phyloP scores from a whole-genome alignment of 345 rosid genomes.

The Salix udensis region DNA sequence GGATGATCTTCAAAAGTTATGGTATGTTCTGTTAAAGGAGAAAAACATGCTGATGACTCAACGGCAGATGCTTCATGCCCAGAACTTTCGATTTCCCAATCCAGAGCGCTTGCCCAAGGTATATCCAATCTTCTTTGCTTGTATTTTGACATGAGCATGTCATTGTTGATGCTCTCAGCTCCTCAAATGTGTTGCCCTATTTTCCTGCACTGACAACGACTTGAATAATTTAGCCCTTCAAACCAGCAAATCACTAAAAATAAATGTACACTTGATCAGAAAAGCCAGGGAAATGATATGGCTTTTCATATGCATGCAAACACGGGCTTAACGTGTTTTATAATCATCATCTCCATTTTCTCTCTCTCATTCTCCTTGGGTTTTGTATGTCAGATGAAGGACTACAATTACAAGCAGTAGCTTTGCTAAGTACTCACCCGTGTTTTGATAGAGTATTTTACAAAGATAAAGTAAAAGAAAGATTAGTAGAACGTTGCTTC shows the following conservation, averaged over 20 bases:
- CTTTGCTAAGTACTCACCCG: neutral
- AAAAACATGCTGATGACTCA: conserved; percentile 98
- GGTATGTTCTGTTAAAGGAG: conserved; percentile 90
- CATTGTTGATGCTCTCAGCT: neutral
- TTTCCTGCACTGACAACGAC: neutral
- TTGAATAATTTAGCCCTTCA: neutral
- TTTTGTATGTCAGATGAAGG: neutral
- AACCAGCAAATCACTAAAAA: neutral
- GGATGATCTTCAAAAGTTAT: conserved; percentile 87
- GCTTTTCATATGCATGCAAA: neutral
- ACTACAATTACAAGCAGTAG: neutral
- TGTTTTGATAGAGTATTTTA: neutral
- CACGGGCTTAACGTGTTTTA: neutral
- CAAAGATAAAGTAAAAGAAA: neutral
- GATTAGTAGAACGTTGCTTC: neutral
- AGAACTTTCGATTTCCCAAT: conserved; percentile 79
- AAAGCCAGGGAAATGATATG: neutral
- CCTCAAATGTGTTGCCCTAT: neutral
- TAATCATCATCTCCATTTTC: neutral
- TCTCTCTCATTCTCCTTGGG: too few species aligned
- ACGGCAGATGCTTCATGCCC: conserved; percentile 89
- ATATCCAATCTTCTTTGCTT: conserved; percentile 5
- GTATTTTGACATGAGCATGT: neutral
- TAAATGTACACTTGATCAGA: neutral
- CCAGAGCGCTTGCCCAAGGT: conserved; percentile 99